Evolutionary conservation across 139 green algal species (phyloP), one percentile per base, ranked within the genome.

Genomic region (Micromonas pusilla): DNA sequence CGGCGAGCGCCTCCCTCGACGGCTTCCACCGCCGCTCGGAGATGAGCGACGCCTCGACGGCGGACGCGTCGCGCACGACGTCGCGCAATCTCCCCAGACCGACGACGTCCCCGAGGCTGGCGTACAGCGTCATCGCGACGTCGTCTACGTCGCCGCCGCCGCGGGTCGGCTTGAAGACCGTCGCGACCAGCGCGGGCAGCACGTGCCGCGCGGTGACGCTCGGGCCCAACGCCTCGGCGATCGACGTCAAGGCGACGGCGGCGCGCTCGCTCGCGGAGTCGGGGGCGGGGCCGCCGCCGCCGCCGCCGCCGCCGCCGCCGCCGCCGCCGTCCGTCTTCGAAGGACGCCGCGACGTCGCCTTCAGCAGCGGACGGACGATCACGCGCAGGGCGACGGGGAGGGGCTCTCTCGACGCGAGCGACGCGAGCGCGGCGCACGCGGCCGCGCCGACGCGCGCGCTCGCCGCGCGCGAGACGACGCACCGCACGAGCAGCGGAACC

Each of bases 101-200:
- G 93, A 91, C 66, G 99, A 98, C 79, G 99, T 98, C 80, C 97
- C 92, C 19, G 93, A 72, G 79, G 98, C 98, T 21, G 72, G 57
- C 57, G 33, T 80, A 20, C 65, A 38, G 32, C 80, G 75, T 30
- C 80, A 37, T 34, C 52, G 33, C 31, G 57, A 20, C 52, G 66
- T 80, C 9, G 82, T 36, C n/a, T 80, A 60, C 16, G 66, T 54
- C 30, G 30, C 30, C 25, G 52, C 31, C 1, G 28, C 23, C 9
- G 66, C 52, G 20, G 16, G n/a, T 53, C 33, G 31, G 52, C 66
- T 32, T 57, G 13, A 32, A 9, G 25, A n/a, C 60, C 60, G 60
- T 67, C 60, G 60, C 9, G 25, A 67, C 20, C 52, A 62, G 16
- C 16, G 16, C 16, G 16, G 52, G 16, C 20, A 16, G 52, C 52